phyloP scores from a whole-genome alignment of 768 basidiomycete genomes.

The Crucibulum laeve region DNA sequence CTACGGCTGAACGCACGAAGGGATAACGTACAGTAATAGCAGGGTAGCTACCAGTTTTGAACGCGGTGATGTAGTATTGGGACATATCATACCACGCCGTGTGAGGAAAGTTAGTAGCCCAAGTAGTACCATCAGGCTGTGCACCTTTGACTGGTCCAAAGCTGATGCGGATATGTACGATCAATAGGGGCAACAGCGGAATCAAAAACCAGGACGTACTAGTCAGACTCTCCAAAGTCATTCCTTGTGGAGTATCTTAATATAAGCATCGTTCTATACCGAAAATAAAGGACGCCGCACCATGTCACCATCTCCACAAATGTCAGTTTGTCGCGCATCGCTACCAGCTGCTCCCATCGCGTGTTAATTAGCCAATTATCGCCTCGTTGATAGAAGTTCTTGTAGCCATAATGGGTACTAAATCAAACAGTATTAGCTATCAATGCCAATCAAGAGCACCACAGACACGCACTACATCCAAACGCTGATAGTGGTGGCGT shows the following conservation, averaged over 20 bases:
- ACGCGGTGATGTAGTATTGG: conserved; percentile 61
- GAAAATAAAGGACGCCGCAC: conserved; percentile 33
- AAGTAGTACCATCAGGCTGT: conserved; percentile 39
- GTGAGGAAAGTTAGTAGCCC: conserved; percentile 39
- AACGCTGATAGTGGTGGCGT: conserved; percentile 39
- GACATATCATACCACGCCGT: conserved; percentile 59
- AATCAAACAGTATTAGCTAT: conserved; percentile 1
- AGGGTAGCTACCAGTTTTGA: conserved; percentile 63
- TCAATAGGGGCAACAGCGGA: not conserved
- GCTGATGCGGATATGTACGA: conserved; percentile 17
- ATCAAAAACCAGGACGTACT: conserved; percentile 28
- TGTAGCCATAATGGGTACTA: conserved; percentile 52
- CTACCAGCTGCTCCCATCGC: conserved; percentile 70
- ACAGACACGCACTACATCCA: conserved; percentile 39
- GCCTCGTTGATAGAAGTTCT: conserved; percentile 60
- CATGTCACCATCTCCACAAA: conserved; percentile 72
- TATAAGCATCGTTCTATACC: too few species aligned
- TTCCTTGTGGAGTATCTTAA: too few species aligned
- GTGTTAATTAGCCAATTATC: conserved; percentile 66
- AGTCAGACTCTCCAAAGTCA: conserved; percentile 75
- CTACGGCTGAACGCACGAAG: conserved; percentile 11
- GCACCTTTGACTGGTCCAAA: conserved; percentile 55
- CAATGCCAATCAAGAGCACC: not conserved
- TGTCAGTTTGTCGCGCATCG: conserved; percentile 44
- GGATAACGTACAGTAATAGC: conserved; percentile 44